These are phyloP conservation scores for Kazachstania martiniae DNA, from an alignment of 805 yeast genomes.

Conservation along the genomic window DNA sequence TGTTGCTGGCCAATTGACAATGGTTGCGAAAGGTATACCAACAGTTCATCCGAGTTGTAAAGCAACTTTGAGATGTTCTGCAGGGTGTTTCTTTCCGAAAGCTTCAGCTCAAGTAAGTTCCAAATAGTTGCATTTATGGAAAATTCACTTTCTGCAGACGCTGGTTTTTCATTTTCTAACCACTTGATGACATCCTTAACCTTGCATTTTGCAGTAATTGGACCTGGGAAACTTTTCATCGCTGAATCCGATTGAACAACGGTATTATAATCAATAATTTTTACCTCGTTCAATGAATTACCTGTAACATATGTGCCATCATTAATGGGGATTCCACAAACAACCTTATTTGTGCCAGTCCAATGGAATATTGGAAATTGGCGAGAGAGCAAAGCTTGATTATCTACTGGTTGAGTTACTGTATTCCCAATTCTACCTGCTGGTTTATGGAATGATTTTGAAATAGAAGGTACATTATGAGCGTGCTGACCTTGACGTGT, in stretches of 20 bases:
- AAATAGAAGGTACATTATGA: too few relatives aligned
- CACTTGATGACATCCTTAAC: slow-evolving; percentile 63
- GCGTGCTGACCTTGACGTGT: neutral
- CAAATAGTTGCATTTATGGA: slow-evolving; percentile 20
- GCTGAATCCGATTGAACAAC: slow-evolving; percentile 25
- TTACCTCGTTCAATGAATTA: slow-evolving; percentile 20
- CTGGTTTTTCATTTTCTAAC: too few relatives aligned
- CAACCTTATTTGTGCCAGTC: slow-evolving; percentile 37
- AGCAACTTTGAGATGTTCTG: slow-evolving; percentile 28
- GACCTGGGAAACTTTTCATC: slow-evolving; percentile 34
- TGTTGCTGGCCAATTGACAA: slow-evolving; percentile 3
- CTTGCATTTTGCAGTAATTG: slow-evolving; percentile 47
- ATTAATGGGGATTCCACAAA: slow-evolving; percentile 33
- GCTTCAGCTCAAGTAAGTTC: slow-evolving; percentile 18
- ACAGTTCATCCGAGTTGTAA: slow-evolving; percentile 23
- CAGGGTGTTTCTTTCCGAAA: slow-evolving; percentile 17
- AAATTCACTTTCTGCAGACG: too few relatives aligned
- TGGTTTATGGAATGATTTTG: too few relatives aligned
- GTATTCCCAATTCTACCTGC: too few relatives aligned
- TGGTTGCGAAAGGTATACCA: slow-evolving; percentile 18
- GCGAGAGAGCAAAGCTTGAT: slow-evolving; percentile 42
- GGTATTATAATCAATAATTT: slow-evolving; percentile 27
- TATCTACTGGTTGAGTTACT: slow-evolving; percentile 31
- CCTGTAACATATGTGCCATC: slow-evolving; percentile 16
- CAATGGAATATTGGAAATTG: slow-evolving; percentile 75